Evolutionary conservation across 169 alveolate genomes (phyloP), one percentile per base, ranked within the genome.

Genomic region (Cryptosporidium canis): DNA sequence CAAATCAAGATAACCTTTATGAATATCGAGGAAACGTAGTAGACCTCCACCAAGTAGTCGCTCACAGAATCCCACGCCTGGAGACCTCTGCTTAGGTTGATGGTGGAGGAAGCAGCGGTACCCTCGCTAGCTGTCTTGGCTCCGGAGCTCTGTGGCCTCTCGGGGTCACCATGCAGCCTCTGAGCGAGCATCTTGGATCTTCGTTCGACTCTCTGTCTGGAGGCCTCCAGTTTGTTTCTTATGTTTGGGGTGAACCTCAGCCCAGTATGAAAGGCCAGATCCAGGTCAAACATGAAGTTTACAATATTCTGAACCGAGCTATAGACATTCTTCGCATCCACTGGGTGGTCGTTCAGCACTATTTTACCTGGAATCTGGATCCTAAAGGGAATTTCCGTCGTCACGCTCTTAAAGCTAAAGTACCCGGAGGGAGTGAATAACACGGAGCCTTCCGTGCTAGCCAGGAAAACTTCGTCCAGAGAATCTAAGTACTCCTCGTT

Each of bases 341-440:
- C 87, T 27, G 87, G 87, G 24, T 56, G 44, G 41, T 77, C 87
- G 24, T 31, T 33, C 43, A 43, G 29, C 14, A 27, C 9, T 18
- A 77, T 35, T 27, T 55, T 58, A 24, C 31, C 39, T 3, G 87
- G 87, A 35, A 77, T 27, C 41, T 77, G 87, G 18, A 77, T 56
- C 0, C 39, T 77, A 37, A 77, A 56, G 12, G 68, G 68, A 27
- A 44, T 1, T 77, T 35, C 63, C 16, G 18, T 41, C 2, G 37
- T 44, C 3, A 39, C 33, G 16, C 43, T 77, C 61, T 77, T 65
- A 18, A 77, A 77, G 14, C 58, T 77, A 61, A 77, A 77, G 29
- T 77, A 61, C 31, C 87, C 87, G n/a, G 87, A 77, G 8, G 87
- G 87, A 27, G 87, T 77, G 21, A 77, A 77, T 43, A 77, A 53